Evolutionary conservation across 2,329 filamentous ascomycete species (phyloP).

Genomic region (Bipolaris oryzae): DNA sequence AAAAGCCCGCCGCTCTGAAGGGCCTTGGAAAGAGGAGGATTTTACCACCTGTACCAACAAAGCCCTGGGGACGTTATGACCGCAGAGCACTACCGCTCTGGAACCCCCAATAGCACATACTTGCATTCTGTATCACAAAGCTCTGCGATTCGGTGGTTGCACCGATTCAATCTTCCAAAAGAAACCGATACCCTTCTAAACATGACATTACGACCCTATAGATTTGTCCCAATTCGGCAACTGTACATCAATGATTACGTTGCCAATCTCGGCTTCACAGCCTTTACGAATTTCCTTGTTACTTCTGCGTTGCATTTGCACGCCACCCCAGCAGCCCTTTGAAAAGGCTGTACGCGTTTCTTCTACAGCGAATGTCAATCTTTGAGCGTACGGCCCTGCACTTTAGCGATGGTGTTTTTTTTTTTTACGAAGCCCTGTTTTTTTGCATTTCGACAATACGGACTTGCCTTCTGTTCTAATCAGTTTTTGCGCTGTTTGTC

Average conservation of each 20-base stretch:
- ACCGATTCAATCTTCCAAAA: constrained; percentile 32
- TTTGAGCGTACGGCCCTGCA: constrained; percentile 3
- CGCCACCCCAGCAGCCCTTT: constrained; percentile 1
- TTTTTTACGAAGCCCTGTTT: constrained; percentile 1
- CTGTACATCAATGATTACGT: constrained; percentile 10
- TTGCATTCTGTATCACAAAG: constrained; percentile 29
- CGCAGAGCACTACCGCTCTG: constrained; percentile 28
- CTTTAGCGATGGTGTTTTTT: constrained; percentile 16
- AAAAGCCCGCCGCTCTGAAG: constrained; percentile 21
- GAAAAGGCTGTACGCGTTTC: constrained; percentile 3
- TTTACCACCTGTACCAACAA: constrained; percentile 29
- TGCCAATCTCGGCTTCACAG: constrained; percentile 26
- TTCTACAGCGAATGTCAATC: constrained; percentile 6
- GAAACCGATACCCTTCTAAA: constrained; percentile 47
- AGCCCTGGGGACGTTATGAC: constrained; percentile 37
- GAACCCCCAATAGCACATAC: constrained; percentile 23
- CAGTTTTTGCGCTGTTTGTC: constrained; percentile 1
- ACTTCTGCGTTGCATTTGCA: constrained; percentile 11
- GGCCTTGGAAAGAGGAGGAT: constrained; percentile 17
- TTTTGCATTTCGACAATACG: background rate
- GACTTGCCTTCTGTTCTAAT: constrained; percentile 11
- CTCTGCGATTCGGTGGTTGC: constrained; percentile 19
- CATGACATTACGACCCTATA: constrained; percentile 47
- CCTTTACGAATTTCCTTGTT: constrained; percentile 35
- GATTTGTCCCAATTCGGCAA: constrained; percentile 28